A percentile compares a stretch with the other conserved stretches of the same genome.
phyloP scores from a whole-genome alignment of 148 eudicot genomes.

The Oxyria digyna region DNA sequence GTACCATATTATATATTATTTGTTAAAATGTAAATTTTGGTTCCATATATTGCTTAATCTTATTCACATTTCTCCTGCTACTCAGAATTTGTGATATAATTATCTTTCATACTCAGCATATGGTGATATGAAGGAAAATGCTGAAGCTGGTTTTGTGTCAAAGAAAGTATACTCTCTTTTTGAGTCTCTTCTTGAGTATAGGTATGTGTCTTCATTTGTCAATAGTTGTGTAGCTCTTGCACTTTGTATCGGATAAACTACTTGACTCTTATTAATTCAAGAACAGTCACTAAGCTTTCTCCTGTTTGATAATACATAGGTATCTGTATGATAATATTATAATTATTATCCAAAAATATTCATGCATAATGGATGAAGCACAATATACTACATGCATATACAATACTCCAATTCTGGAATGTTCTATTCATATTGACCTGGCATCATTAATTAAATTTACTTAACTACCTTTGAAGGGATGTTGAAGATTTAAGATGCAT shows the following conservation, averaged over 20 bases:
- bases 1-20: constrained; percentile 21
- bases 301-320: background rate
- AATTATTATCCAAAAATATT: background rate
- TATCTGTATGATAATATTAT: background rate
- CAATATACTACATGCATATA: background rate
- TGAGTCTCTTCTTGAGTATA: constrained; percentile 59
- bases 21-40: background rate
- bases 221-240: background rate
- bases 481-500: constrained; percentile 67
- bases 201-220: constrained; percentile 23
- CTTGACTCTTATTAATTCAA: background rate
- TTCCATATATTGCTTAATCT: background rate
- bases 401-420: background rate
- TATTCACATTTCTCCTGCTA: background rate
- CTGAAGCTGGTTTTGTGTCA: constrained; percentile 36
- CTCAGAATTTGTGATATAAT: background rate
- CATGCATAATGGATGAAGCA: background rate
- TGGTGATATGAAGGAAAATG: constrained; percentile 22
- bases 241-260: background rate
- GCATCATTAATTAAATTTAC: background rate
- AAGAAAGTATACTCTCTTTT: constrained; percentile 55
- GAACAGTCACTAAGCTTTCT: background rate
- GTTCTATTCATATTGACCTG: background rate
- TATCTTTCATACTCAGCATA: constrained; percentile 21
- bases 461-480: constrained; percentile 21